Conservation (phyloP, 2,329 filamentous ascomycete genomes). For the Akanthomyces lecanii region DNA sequence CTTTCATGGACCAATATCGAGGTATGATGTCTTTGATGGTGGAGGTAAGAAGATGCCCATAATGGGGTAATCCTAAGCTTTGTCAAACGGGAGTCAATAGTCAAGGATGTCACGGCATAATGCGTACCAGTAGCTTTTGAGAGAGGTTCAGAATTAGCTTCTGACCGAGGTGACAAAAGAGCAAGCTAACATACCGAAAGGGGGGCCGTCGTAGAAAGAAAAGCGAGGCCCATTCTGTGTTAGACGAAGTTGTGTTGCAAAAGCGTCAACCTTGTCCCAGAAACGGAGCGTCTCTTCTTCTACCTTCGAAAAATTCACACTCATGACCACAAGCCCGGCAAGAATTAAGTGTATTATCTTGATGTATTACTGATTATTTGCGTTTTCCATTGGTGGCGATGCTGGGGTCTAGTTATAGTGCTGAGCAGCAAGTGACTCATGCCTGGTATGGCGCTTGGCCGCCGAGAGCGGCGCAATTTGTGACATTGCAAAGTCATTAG, state of each 20-base stretch:
- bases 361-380: background rate
- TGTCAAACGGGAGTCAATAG: background rate
- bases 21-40: constrained; percentile 98
- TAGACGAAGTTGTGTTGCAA: constrained; percentile 67
- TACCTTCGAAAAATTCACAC: constrained; percentile 87
- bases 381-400: background rate
- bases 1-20: constrained; percentile 96
- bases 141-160: background rate
- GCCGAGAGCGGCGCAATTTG: background rate
- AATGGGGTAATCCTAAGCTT: constrained; percentile 55
- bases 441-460: background rate
- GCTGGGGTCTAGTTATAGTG: background rate
- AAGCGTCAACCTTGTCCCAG: constrained; percentile 91
- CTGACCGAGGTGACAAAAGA: too few species aligned
- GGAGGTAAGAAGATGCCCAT: constrained; percentile 74
- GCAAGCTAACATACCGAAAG: constrained; percentile 50
- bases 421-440: background rate
- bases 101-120: background rate
- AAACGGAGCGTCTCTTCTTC: constrained; percentile 78
- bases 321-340: constrained; percentile 48
- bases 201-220: constrained; percentile 89
- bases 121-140: constrained; percentile 21
- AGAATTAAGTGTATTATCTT: too few species aligned
- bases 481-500: background rate
- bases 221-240: constrained; percentile 79